phyloP scores from a whole-genome alignment of 306 rosid genomes.

The Vigna nakashimae region DNA sequence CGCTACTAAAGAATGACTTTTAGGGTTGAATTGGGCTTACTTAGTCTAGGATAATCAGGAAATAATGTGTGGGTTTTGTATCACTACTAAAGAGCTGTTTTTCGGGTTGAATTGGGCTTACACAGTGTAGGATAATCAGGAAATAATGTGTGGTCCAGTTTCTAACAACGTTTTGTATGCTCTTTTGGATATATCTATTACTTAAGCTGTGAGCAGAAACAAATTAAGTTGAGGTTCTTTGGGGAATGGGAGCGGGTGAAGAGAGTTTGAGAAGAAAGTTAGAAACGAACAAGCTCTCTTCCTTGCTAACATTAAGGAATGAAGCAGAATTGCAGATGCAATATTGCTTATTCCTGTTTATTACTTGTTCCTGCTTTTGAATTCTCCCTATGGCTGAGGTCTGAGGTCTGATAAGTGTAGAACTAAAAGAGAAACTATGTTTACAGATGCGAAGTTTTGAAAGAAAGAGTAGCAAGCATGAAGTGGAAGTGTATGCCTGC shows the following conservation, averaged over 20 bases:
- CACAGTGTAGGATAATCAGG: background rate
- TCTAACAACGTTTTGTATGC: background rate
- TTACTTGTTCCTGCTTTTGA: background rate
- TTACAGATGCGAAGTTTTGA: background rate
- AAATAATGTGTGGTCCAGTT: background rate
- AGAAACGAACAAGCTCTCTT: background rate
- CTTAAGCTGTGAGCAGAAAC: conserved; percentile 5
- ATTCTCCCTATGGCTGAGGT: background rate
- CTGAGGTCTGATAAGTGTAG: background rate
- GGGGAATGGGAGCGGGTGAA: background rate
- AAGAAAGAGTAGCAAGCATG: background rate
- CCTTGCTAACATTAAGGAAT: background rate
- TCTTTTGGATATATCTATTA: conserved; percentile 6
- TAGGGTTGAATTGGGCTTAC: background rate
- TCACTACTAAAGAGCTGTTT: too few relatives aligned
- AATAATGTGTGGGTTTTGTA: background rate
- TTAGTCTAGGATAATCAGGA: background rate
- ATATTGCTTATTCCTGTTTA: background rate
- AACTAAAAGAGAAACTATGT: background rate
- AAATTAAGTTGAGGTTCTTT: background rate
- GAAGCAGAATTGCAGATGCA: background rate
- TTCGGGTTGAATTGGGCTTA: background rate
- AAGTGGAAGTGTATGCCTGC: background rate
- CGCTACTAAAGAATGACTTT: background rate
- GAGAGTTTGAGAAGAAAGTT: background rate